Conservation (phyloP, 495 filamentous ascomycete species). For the Amphirosellinia nigrospora region DNA sequence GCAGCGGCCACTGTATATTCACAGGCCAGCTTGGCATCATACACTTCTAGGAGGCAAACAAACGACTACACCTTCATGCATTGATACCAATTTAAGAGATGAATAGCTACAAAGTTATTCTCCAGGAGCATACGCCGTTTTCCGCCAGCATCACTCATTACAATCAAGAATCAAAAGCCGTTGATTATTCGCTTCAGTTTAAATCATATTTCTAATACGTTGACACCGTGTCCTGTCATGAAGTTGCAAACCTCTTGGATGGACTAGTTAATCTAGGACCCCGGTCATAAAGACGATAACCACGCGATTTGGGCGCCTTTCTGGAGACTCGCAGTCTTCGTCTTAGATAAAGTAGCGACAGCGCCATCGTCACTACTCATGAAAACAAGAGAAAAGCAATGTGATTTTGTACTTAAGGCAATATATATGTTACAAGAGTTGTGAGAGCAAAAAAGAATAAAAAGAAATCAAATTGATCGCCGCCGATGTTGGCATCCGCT, state of each 20-base stretch:
- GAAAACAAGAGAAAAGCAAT: too few relatives aligned
- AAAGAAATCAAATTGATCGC: too few relatives aligned
- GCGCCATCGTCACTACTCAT: too few relatives aligned
- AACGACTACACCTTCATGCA: neutral
- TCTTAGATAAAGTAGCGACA: too few relatives aligned
- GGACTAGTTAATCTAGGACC: neutral
- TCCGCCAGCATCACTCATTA: neutral
- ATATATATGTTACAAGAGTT: too few relatives aligned
- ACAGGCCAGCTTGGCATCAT: neutral
- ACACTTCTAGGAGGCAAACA: neutral
- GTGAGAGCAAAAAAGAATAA: too few relatives aligned
- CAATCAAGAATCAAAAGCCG: neutral
- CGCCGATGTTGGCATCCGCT: neutral
- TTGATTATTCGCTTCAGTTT: neutral
- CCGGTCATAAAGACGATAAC: neutral
- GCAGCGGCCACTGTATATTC: neutral
- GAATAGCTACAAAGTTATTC: neutral
- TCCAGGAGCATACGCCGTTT: neutral
- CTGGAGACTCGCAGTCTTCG: neutral
- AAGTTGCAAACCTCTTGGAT: neutral
- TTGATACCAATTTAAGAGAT: neutral
- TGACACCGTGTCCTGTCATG: neutral
- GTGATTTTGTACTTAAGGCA: neutral
- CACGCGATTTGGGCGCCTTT: too few relatives aligned
- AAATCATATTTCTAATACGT: neutral